Conservation (phyloP, 148 eudicot species). For the Limonium bicolor region DNA sequence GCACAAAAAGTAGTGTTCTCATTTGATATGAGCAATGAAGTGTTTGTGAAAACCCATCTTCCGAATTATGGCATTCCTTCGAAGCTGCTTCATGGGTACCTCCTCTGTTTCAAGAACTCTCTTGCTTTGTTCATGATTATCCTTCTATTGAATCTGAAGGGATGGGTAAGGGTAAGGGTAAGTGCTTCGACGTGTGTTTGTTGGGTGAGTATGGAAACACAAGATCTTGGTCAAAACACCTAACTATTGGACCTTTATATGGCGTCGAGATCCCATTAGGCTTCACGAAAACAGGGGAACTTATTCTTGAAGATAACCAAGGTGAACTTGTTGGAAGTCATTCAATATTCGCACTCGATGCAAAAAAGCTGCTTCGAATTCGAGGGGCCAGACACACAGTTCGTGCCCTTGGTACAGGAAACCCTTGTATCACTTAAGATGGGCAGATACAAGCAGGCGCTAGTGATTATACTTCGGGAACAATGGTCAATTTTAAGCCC, state of each 20-base stretch:
- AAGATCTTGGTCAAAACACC: slow-evolving; percentile 16
- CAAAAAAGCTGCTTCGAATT: slow-evolving; percentile 8
- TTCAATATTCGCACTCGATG: slow-evolving; percentile 3
- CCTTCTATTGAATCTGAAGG: too few species aligned
- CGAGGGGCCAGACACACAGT: neutral
- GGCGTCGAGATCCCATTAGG: slow-evolving; percentile 10
- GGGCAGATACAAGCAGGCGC: neutral
- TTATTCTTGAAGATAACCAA: slow-evolving; percentile 9
- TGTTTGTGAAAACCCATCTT: slow-evolving; percentile 14
- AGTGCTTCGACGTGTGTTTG: slow-evolving; percentile 18
- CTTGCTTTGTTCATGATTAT: slow-evolving; percentile 20
- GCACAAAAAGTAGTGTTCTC: slow-evolving; percentile 19
- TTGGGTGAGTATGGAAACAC: slow-evolving; percentile 16
- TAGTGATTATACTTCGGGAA: neutral
- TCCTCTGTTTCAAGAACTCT: slow-evolving; percentile 7
- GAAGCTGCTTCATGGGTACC: slow-evolving; percentile 14
- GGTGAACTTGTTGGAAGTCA: slow-evolving; percentile 9
- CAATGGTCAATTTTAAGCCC: neutral
- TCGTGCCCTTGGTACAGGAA: slow-evolving; percentile 13
- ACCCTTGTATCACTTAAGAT: slow-evolving; percentile 7
- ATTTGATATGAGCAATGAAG: slow-evolving; percentile 15
- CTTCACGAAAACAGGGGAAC: slow-evolving; percentile 11
- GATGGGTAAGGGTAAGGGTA: slow-evolving; percentile 6
- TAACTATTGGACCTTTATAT: slow-evolving; percentile 10
- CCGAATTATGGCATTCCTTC: slow-evolving; percentile 20